Evolutionary conservation across 2,329 filamentous ascomycete genomes (phyloP), one percentile per base, ranked within the genome.

Genomic region (Aureobasidium sp.): DNA sequence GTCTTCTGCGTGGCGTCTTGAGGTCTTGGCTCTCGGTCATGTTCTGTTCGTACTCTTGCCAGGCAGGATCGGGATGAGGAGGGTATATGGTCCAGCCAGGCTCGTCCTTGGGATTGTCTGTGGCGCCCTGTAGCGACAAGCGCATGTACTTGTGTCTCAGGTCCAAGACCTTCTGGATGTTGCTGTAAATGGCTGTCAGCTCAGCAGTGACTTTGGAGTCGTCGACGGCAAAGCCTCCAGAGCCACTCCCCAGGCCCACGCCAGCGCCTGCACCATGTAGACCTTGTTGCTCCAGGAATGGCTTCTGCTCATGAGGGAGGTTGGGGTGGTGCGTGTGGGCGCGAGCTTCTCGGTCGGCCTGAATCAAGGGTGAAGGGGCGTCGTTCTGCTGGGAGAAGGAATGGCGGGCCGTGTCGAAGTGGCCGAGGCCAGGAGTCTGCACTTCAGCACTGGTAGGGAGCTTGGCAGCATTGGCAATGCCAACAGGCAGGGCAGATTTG

Each of bases 81-180:
- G 94, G 94, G 70, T 97, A 97, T 48, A 99, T 90, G 60, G 83
- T 82, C 93, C 93, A 99, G 55, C 80, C 83, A 0, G 87, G 82
- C 20, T 88, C 84, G 72, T 97, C 91, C 69, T 91, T 91, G 1
- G 94, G 94, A 68, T 97, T 97, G 71, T 96, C 90, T 14, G 84
- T 82, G 8, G 87, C 82, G 11, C 88, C 84, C 71, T 99, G 94
- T 22, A 92, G 79, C 0, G 94, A 97, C 17, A 97, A 76, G 1
- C 84, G 80, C 58, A 97, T 90, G 75, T 97, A 99, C 70, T 91
- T 95, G 73, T 91, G 87, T 64, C 94, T 86, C 44, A 92, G 80
- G 68, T 97, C 90, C 49, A 97, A 76, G n/a, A 97, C 85, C 67
- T 88, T 88, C 72, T 96, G 90, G 62, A 99, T 91, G 67, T 94